These are phyloP conservation scores for Cyclotella choctawhatcheeana DNA, from an alignment of 108 stramenopile species.

Conservation along the genomic window DNA sequence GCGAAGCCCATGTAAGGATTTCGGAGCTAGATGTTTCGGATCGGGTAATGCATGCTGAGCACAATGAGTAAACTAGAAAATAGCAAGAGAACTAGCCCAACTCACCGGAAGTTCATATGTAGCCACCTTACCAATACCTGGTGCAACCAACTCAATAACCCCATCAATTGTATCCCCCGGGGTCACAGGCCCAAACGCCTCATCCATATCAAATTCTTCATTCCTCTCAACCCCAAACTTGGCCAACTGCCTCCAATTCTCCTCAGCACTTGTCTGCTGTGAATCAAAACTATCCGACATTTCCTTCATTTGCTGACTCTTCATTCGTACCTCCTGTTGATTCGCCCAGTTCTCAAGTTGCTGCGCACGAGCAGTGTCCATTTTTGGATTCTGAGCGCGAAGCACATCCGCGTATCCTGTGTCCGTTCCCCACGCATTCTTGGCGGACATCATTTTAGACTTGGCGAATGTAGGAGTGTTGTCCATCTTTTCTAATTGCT, in stretches of 20 bases:
- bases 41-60: too few species aligned
- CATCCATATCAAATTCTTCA: constrained; percentile 80
- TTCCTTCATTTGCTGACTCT: constrained; percentile 52
- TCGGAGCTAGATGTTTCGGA: constrained; percentile 29
- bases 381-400: constrained; percentile 43
- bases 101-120: constrained; percentile 59
- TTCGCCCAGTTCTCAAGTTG: constrained; percentile 90
- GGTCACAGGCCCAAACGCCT: constrained; percentile 72
- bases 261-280: constrained; percentile 40
- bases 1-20: constrained; percentile 92
- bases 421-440: constrained; percentile 82
- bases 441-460: constrained; percentile 71
- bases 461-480: constrained; percentile 51
- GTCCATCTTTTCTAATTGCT: constrained; percentile 60
- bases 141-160: constrained; percentile 58
- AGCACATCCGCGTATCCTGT: constrained; percentile 81
- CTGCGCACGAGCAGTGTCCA: constrained; percentile 80
- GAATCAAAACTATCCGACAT: constrained; percentile 75
- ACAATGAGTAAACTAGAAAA: too few species aligned
- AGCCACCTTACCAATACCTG: constrained; percentile 56
- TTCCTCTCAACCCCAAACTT: constrained; percentile 85
- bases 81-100: background rate
- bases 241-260: constrained; percentile 80
- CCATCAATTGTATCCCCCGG: constrained; percentile 64
- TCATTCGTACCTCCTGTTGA: constrained; percentile 79